Base-by-base conservation (phyloP, 352 stramenopile species). In the Phytophthora sojae region DNA sequence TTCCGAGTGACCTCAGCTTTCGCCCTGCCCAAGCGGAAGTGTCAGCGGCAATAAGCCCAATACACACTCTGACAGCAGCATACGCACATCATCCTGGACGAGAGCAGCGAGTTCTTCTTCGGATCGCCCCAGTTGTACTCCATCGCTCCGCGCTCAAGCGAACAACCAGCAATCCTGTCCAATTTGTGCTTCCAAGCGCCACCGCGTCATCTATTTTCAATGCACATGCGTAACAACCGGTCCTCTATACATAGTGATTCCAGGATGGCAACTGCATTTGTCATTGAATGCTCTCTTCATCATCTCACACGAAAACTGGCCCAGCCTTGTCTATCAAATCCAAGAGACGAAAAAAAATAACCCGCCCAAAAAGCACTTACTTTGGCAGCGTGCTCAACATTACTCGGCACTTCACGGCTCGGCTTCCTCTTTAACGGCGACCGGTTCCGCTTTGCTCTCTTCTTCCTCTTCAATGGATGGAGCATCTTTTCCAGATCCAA, bases 71-170 rank as follows among this genome's bases (percentile, higher is more conserved):
- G 32, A 39, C 1, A 11, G 45, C 15, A 7, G 15, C 12, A 17
- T 19, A 81, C 82, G 32, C 37, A 96, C 88, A 96, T 94, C 79
- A 96, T 91, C 47, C 88, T 82, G 1, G 79, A 81, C 37, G 79
- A 81, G 4, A 94, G 64, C 53, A 82, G 74, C 56, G 84, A 91
- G 75, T 94, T 96, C 67, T 94, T 93, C 75, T 86, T 88, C 30
- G 86, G 88, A 47, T 94, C 86, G 19, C 79, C 79, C 88, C 88
- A 96, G 79, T 96, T 96, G 79, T 88, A 96, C 29, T 92, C 79
- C 86, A 94, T 94, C 5, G 6, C 49, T 25, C 23, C 15, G 29
- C 12, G 35, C 5, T 44, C 11, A 3, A 44, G 1, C 37, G 9
- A 44, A 44, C 37, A 44, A 9, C 37, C 37, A 17, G 37, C 37